Evolutionary conservation across 179 eudicot species (phyloP).

Genomic region (Patellifolia procumbens): DNA sequence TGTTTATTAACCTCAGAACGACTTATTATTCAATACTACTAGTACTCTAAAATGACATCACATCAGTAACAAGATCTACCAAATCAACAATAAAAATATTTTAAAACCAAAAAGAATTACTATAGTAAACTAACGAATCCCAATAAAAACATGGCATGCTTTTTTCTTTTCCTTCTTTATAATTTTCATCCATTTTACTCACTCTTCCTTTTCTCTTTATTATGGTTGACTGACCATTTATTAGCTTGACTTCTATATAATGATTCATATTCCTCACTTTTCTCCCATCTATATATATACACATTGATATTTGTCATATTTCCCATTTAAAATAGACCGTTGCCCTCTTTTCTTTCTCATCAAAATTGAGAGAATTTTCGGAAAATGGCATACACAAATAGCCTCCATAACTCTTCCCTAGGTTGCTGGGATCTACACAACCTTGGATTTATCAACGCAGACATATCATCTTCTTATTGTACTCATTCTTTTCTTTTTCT

Average conservation of each 20-base stretch:
- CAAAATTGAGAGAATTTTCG: neutral
- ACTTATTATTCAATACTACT: neutral
- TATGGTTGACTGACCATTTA: conserved; percentile 25
- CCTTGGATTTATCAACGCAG: conserved; percentile 69
- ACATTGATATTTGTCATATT: neutral
- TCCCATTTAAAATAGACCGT: neutral
- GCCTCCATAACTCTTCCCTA: conserved; percentile 38
- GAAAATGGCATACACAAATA: conserved; percentile 19
- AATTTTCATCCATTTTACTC: conserved; percentile 1
- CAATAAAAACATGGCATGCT: conserved; percentile 34
- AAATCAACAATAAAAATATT: conserved; percentile 27
- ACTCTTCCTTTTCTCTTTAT: conserved; percentile 16
- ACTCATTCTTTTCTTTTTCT: conserved; percentile 2
- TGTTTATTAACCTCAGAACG: neutral
- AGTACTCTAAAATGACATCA: conserved; percentile 8
- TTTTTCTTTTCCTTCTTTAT: conserved; percentile 14
- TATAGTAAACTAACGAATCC: conserved; percentile 36
- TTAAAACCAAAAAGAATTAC: neutral
- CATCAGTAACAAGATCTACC: conserved; percentile 19
- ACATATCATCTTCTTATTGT: conserved; percentile 36
- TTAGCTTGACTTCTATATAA: conserved; percentile 16
- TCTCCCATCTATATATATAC: neutral
- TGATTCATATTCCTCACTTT: too few species aligned
- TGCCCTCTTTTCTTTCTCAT: neutral
- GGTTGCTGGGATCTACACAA: conserved; percentile 41